phyloP scores from a whole-genome alignment of 176 grass and related monocot species.

The Lolium perenne region DNA sequence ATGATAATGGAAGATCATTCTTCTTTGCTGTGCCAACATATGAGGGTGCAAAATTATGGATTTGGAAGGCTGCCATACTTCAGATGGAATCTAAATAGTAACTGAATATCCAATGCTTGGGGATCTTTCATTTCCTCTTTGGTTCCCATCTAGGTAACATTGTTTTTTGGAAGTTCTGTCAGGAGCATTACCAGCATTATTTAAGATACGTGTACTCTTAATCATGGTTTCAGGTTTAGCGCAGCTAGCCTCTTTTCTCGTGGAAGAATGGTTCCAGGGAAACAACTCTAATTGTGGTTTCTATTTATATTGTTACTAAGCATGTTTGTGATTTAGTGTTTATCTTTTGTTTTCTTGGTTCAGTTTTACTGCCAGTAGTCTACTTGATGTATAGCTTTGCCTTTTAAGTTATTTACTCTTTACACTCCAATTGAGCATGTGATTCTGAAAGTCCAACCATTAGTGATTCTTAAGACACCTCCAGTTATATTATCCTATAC shows the following conservation, averaged over 20 bases:
- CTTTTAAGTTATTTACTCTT: no score
- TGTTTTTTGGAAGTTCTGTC: not conserved
- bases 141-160: not conserved
- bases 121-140: not conserved
- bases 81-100: constrained; percentile 13
- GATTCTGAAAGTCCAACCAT: no score
- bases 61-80: not conserved
- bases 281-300: not conserved
- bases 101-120: constrained; percentile 2
- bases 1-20: no score
- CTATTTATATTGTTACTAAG: no score
- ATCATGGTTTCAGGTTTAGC: not conserved
- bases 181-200: not conserved
- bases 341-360: no score
- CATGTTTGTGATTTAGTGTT: no score
- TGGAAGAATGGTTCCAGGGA: not conserved
- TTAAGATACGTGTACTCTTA: not conserved
- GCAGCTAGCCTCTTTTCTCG: not conserved
- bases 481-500: no score
- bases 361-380: no score
- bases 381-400: no score
- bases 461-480: no score
- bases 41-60: not conserved
- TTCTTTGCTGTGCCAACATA: not conserved
- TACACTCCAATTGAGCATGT: no score